phyloP scores from a whole-genome alignment of 371 early-diverging fungal species.

The Actinomortierella wolfii region DNA sequence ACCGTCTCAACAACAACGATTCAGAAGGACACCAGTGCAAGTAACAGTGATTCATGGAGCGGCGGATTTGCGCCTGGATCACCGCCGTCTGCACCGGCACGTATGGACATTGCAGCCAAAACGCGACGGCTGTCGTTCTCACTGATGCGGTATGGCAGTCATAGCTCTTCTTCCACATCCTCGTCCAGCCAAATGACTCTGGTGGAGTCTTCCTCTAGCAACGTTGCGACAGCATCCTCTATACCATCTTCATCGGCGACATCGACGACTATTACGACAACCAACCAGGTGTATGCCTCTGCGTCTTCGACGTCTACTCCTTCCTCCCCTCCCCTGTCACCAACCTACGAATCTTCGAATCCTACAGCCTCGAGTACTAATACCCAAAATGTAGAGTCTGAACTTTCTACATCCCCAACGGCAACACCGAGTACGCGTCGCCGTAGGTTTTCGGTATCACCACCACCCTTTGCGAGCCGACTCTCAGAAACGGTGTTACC shows the following conservation, averaged over 20 bases:
- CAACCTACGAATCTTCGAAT: too few species aligned
- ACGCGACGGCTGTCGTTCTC: conserved; percentile 29
- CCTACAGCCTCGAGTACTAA: too few species aligned
- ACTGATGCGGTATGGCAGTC: conserved; percentile 23
- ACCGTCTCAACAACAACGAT: too few species aligned
- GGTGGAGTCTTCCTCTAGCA: neutral
- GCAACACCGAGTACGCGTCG: neutral
- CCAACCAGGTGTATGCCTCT: neutral
- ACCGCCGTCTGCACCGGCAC: conserved; percentile 12
- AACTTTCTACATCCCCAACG: conserved; percentile 6
- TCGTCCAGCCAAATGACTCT: neutral
- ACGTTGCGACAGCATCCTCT: neutral
- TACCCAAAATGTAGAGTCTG: neutral
- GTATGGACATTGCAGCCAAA: conserved; percentile 22
- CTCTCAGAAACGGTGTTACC: conserved; percentile 29
- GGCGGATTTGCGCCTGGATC: neutral
- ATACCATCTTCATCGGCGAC: neutral
- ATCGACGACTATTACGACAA: neutral
- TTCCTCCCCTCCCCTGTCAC: conserved; percentile 4
- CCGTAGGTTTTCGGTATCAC: conserved; percentile 31
- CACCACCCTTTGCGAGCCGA: conserved; percentile 28
- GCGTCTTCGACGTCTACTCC: conserved; percentile 13
- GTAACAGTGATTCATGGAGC: too few species aligned
- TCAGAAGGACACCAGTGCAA: too few species aligned
- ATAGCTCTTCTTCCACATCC: neutral